Evolutionary conservation across 225 moss, liverwort and hornwort genomes (phyloP), one percentile per base, ranked within the genome.

Genomic region (Pseudisothecium myosuroides): DNA sequence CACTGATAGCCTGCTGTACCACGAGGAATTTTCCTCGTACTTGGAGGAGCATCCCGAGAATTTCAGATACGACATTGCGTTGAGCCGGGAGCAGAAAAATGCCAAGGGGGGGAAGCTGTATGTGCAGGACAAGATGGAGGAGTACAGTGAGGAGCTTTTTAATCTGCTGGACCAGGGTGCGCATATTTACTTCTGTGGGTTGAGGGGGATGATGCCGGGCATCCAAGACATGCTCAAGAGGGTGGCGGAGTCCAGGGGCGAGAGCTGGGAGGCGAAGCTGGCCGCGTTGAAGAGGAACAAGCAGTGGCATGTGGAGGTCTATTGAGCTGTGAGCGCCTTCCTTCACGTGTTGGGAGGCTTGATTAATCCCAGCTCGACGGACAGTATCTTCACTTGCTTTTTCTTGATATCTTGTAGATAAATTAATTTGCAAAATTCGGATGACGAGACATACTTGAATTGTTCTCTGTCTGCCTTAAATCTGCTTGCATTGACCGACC

Each of bases 221-320:
- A 98, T 98, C 69, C 97, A 96, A 90, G 96, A 90, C 41, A 98
- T 96, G 85, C 92, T 98, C 32, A 93, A 94, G 90, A 91, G 95
- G 83, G 97, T 98, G 83, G 96, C 97, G 20, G 96, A 95, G 80
- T 92, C 94, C 32, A 91, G 96, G 86, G 95, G 96, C 59, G 85
- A 95, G 65, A 91, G 71, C 64, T 98, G 97, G 98, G 97, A 97
- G 24, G 87, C 89, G 12, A 98, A 93, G 82, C 91, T 98, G 21
- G 82, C 89, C 12, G 79, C 90, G 34, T 89, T 97, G 92, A 98
- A 98, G 93, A 97, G 97, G 93, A 97, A 95, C 80, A 98, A 98
- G 93, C 98, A 98, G 94, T 97, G 98, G 98, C 98, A 98, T 85
- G 98, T 98, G 88, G 98, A 98, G 92, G 98, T 97, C 17, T 98